A percentile compares a stretch with the other conserved stretches of the same genome.
These are phyloP conservation scores for Diaporthe amygdali DNA, from an alignment of 2,329 filamentous ascomycete species.

Conservation along the genomic window DNA sequence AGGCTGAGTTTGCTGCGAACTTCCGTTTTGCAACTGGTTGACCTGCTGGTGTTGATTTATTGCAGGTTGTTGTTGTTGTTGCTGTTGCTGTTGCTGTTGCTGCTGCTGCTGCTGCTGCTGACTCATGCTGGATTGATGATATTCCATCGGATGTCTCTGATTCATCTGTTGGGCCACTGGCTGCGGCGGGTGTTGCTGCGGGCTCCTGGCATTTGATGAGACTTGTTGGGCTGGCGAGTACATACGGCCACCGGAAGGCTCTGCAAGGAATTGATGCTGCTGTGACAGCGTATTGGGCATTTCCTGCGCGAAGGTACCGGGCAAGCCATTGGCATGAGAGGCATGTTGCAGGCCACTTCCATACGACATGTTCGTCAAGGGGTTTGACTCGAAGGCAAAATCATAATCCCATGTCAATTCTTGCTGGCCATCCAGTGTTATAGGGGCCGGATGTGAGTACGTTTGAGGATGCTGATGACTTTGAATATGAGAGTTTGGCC, in stretches of 20 bases:
- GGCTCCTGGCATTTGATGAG: slow-evolving; percentile 10
- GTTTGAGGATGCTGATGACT: slow-evolving; percentile 22
- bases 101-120: slow-evolving; percentile 33
- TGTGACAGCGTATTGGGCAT: slow-evolving; percentile 12
- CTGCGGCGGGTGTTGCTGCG: slow-evolving; percentile 19
- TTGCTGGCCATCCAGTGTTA: slow-evolving; percentile 13
- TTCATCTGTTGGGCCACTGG: slow-evolving; percentile 23
- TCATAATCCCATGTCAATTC: slow-evolving; percentile 23
- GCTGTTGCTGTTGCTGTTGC: slow-evolving; percentile 31
- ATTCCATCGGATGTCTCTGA: slow-evolving; percentile 22
- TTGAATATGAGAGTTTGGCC: slow-evolving; percentile 8
- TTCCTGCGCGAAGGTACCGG: slow-evolving; percentile 15
- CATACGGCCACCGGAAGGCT: neutral
- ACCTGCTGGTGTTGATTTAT: slow-evolving; percentile 30
- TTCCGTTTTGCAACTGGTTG: slow-evolving; percentile 5
- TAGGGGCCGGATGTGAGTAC: slow-evolving; percentile 10
- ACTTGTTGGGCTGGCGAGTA: slow-evolving; percentile 10
- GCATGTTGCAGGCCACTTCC: slow-evolving; percentile 14
- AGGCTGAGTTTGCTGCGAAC: slow-evolving; percentile 16
- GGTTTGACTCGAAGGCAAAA: slow-evolving; percentile 18
- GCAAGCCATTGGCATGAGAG: slow-evolving; percentile 5
- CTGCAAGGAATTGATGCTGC: slow-evolving; percentile 19
- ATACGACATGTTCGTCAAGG: slow-evolving; percentile 9
- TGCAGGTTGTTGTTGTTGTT: neutral
- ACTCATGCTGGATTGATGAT: slow-evolving; percentile 28